A percentile compares a stretch with the other conserved stretches of the same genome.
Evolutionary conservation across 371 early-diverging fungal species (phyloP).

Genomic region (Mucor piriformis): DNA sequence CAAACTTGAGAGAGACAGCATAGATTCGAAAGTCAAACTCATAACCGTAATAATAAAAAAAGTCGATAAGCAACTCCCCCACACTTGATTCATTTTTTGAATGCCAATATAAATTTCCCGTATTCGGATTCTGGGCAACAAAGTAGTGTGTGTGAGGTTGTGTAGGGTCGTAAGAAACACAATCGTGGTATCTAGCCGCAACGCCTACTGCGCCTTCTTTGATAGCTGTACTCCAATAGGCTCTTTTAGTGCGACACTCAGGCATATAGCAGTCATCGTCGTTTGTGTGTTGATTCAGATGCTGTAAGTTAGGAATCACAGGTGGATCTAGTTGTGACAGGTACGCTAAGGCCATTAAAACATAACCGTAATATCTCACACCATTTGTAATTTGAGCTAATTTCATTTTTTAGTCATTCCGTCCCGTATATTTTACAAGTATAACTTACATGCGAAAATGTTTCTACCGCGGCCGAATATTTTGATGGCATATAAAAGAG

Average conservation of each 20-base stretch:
- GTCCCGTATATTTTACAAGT: not conserved
- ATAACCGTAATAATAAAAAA: slow-evolving; percentile 18
- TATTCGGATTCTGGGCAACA: not conserved
- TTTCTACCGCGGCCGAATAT: slow-evolving; percentile 9
- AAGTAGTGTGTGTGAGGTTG: not conserved
- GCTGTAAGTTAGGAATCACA: slow-evolving; percentile 20
- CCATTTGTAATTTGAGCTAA: not conserved
- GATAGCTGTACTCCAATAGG: slow-evolving; percentile 6
- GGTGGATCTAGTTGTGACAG: slow-evolving; percentile 12
- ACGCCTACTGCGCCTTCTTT: not conserved
- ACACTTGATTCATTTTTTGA: not conserved
- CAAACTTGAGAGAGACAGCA: slow-evolving; percentile 13
- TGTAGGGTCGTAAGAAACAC: not conserved
- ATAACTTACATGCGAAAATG: slow-evolving; percentile 4
- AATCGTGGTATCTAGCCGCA: slow-evolving; percentile 15
- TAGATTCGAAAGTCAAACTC: slow-evolving; percentile 9
- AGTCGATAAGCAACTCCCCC: slow-evolving; percentile 11
- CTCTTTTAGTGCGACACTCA: slow-evolving; percentile 1
- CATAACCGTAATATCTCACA: slow-evolving; percentile 7
- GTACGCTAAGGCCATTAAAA: slow-evolving; percentile 10
- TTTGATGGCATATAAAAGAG: not conserved
- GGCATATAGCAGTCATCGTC: not conserved
- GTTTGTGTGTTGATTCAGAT: not conserved
- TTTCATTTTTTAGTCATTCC: not conserved
- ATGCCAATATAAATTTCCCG: slow-evolving; percentile 6